Evolutionary conservation across 2,329 filamentous ascomycete genomes (phyloP), one percentile per base, ranked within the genome.

Genomic region (Knufia petricola): DNA sequence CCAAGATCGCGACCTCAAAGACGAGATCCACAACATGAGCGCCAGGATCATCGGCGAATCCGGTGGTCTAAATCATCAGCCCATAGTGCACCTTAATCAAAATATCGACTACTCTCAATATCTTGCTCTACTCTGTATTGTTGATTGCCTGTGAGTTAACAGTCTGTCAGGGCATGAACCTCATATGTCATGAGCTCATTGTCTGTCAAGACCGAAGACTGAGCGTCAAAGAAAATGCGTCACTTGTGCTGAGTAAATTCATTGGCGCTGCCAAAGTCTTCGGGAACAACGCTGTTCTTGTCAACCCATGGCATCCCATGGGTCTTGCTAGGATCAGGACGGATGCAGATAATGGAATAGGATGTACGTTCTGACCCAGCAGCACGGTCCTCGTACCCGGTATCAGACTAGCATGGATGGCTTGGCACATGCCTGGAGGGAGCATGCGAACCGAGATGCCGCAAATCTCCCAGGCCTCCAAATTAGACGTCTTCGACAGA

Each of bases 111-210:
- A 94, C 62, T 75, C 85, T 0, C 89, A 95, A 62, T 96, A 95
- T 60, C 76, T 96, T n/a, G 90, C 89, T 1, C 73, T 96, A 6
- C 75, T 95, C 40, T 87, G 87, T 2, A 84, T 94, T 46, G 92
- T 90, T 1, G 89, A 96, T 67, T 85, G 84, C 2, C 72, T 96
- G 43, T 92, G 95, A 79, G 92, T 96, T 60, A 94, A 90, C 1
- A 94, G 87, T 62, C 81, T 96, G 59, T 87, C 92, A 96, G 64
- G 90, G 90, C 54, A 96, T 96, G 92, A 96, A 95, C 63, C 69
- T 96, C 49, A 95, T 90, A 0, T 89, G 85, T 4, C 92, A 96
- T 63, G 90, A 96, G 64, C 96, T 88, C 61, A 77, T 95, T 28
- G 86, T 87, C 57, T 95, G 89, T 61, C 90, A 96, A 62, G 90